Conservation (phyloP, 1,284 basidiomycete species). For the Cutaneotrichosporon mucoides region DNA sequence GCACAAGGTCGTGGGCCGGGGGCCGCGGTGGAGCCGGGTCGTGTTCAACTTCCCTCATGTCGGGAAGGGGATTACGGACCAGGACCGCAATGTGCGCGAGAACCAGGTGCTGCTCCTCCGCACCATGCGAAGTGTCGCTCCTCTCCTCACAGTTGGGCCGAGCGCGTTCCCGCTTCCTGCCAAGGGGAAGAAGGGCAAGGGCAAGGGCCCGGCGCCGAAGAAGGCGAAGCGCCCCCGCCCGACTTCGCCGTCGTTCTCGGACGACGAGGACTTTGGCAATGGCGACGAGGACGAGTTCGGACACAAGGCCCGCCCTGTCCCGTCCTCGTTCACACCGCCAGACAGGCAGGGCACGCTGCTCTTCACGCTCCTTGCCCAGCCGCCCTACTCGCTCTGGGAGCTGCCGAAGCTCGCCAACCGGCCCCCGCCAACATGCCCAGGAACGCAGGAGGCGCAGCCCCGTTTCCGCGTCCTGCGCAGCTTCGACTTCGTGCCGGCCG, state of each 20-base stretch:
- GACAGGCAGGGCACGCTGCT: conserved; percentile 59
- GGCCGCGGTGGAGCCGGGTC: conserved; percentile 61
- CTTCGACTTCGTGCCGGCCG: conserved; percentile 68
- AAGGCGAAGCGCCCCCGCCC: conserved; percentile 8
- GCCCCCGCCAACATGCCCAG: conserved; percentile 26
- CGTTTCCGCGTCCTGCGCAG: conserved; percentile 71
- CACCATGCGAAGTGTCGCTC: conserved; percentile 71
- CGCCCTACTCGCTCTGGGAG: conserved; percentile 88
- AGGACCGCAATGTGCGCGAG: conserved; percentile 85
- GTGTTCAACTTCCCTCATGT: conserved; percentile 98
- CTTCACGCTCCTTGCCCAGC: conserved; percentile 73
- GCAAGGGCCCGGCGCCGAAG: conserved; percentile 4
- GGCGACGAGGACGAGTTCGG: conserved; percentile 52
- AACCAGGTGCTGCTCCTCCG: conserved; percentile 86
- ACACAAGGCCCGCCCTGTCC: conserved; percentile 18
- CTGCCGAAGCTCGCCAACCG: conserved; percentile 70
- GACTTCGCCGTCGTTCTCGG: conserved; percentile 4
- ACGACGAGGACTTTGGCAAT: not conserved
- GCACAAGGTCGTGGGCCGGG: conserved; percentile 52
- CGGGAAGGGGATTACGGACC: conserved; percentile 88
- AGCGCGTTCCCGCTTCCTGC: conserved; percentile 21
- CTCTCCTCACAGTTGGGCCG: conserved; percentile 60
- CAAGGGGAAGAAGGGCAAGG: conserved; percentile 14
- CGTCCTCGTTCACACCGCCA: conserved; percentile 38
- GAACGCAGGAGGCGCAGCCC: conserved; percentile 54